These are phyloP conservation scores for Kazachstania africana DNA, from an alignment of 805 yeast genomes.

Conservation along the genomic window DNA sequence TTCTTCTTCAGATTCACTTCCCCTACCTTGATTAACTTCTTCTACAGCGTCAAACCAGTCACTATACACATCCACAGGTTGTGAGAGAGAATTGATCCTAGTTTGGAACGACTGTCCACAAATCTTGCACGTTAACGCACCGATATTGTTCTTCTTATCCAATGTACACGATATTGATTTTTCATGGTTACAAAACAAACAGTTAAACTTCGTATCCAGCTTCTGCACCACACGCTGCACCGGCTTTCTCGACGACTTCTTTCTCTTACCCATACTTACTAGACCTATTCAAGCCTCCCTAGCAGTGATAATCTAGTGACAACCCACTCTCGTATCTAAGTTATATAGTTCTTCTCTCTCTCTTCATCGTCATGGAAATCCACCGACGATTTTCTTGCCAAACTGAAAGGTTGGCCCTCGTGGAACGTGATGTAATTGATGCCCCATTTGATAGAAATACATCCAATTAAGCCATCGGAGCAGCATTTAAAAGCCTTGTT, in stretches of 20 bases:
- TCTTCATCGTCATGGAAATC: no score
- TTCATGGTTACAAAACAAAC: slow-evolving; percentile 93
- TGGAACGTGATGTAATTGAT: no score
- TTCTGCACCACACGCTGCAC: slow-evolving; percentile 65
- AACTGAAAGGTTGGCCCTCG: no score
- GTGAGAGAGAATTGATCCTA: slow-evolving; percentile 62
- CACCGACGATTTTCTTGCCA: no score
- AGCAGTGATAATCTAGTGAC: not conserved
- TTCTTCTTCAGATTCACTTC: slow-evolving; percentile 23
- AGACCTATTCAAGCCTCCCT: no score
- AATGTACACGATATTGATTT: slow-evolving; percentile 77
- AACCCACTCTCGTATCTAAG: not conserved
- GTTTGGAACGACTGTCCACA: slow-evolving; percentile 93
- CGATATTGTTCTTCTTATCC: slow-evolving; percentile 79
- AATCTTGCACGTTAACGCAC: slow-evolving; percentile 76
- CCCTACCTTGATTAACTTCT: slow-evolving; percentile 36
- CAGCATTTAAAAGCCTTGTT: no score
- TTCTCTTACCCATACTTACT: slow-evolving; percentile 55
- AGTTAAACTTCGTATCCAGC: slow-evolving; percentile 73
- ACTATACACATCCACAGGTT: slow-evolving; percentile 88
- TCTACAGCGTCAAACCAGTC: slow-evolving; percentile 98
- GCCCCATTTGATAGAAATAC: no score
- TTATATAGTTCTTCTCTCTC: no score
- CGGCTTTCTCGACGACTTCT: slow-evolving; percentile 75
- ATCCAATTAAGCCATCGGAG: no score